A percentile compares a stretch with the other conserved stretches of the same genome.
These are phyloP conservation scores for Mesotaenium endlicherianum DNA, from an alignment of 139 green algal genomes.

Conservation along the genomic window DNA sequence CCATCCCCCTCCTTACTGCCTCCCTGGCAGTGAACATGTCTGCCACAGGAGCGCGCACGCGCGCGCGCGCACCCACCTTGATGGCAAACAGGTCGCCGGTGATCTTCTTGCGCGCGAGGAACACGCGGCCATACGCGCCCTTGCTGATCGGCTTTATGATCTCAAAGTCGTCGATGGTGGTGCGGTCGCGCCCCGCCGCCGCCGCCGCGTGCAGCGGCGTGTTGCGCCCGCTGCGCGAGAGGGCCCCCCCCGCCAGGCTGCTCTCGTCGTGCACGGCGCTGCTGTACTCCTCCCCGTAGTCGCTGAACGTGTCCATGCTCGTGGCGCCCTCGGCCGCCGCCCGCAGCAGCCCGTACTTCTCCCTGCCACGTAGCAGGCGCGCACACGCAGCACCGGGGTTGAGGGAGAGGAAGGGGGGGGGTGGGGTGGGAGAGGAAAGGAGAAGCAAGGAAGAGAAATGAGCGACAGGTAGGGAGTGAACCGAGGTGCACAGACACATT, in stretches of 20 bases:
- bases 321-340: background rate
- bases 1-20: background rate
- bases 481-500: too few species aligned
- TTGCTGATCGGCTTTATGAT: slow-evolving; percentile 90
- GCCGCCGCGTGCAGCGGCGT: slow-evolving; percentile 4
- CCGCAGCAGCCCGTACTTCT: slow-evolving; percentile 15
- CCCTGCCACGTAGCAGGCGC: background rate
- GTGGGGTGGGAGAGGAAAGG: background rate
- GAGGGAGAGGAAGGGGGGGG: background rate
- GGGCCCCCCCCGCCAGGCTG: background rate
- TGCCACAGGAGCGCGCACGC: background rate
- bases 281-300: background rate
- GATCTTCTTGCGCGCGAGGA: slow-evolving; percentile 80
- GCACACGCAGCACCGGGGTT: too few species aligned
- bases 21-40: background rate
- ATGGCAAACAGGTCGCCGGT: slow-evolving; percentile 79
- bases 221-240: slow-evolving; percentile 15
- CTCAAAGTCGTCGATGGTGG: slow-evolving; percentile 82
- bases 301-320: background rate
- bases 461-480: too few species aligned
- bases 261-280: background rate
- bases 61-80: slow-evolving; percentile 56
- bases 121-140: slow-evolving; percentile 90
- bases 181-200: slow-evolving; percentile 13
- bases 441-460: background rate